Percentiles rank a stretch among this genome's conserved stretches.
Evolutionary conservation across 192 early-diverging fungal species (phyloP).

Genomic region (Diversispora epigaea): DNA sequence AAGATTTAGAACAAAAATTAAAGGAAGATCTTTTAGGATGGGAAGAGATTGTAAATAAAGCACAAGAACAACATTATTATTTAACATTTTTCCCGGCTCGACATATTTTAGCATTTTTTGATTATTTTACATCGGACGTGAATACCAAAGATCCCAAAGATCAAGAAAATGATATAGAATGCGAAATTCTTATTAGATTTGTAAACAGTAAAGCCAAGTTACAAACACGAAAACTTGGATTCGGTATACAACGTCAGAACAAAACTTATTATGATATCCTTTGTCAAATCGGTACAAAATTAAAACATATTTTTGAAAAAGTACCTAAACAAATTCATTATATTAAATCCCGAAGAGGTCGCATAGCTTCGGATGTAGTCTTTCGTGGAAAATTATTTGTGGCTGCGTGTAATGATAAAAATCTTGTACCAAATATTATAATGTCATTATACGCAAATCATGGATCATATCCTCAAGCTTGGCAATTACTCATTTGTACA

Average conservation of each 20-base stretch:
- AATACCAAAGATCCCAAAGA: background rate
- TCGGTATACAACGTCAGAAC: background rate
- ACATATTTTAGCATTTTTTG: conserved; percentile 30
- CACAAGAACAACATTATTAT: conserved; percentile 33
- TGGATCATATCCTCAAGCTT: conserved; percentile 24
- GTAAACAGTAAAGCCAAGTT: conserved; percentile 21
- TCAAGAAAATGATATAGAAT: background rate
- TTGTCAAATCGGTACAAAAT: background rate
- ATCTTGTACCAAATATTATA: conserved; percentile 27
- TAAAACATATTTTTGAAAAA: conserved; percentile 3
- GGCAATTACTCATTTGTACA: conserved; percentile 31
- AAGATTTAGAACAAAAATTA: conserved; percentile 7
- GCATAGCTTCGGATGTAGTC: conserved; percentile 25
- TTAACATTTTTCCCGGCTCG: conserved; percentile 31
- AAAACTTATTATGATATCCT: background rate
- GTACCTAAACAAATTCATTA: background rate
- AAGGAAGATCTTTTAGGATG: conserved; percentile 22
- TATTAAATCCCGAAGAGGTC: background rate
- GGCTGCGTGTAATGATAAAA: conserved; percentile 31
- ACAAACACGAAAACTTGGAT: background rate
- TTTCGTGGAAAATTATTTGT: conserved; percentile 30
- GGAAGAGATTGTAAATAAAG: conserved; percentile 17
- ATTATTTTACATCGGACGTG: conserved; percentile 12
- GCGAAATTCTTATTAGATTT: conserved; percentile 17
- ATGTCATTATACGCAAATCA: conserved; percentile 32